A percentile compares a stretch with the other conserved stretches of the same genome.
Conservation (phyloP, 1,284 basidiomycete species). For the Rhodotorula sp. region DNA sequence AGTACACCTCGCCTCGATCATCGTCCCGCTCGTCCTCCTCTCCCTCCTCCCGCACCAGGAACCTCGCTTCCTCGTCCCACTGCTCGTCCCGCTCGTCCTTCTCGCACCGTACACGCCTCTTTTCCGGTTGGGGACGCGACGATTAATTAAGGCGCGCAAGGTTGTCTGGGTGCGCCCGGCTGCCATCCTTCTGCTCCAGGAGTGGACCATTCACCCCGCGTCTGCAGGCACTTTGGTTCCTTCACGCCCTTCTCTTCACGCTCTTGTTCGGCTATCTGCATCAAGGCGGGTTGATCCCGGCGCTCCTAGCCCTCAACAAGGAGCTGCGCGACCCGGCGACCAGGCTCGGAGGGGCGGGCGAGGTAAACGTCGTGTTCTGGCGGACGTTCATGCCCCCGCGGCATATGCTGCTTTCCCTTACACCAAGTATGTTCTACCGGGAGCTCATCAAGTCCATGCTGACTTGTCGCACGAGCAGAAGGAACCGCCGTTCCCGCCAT, state of each 20-base stretch:
- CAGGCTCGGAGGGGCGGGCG: background rate
- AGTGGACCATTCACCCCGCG: background rate
- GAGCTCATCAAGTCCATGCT: background rate
- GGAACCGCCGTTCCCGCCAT: background rate
- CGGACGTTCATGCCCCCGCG: slow-evolving; percentile 43
- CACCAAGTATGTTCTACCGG: background rate
- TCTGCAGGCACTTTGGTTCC: slow-evolving; percentile 30
- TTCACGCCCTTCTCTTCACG: slow-evolving; percentile 28
- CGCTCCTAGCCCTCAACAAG: slow-evolving; percentile 27
- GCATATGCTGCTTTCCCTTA: slow-evolving; percentile 31
- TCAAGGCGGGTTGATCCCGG: slow-evolving; percentile 40
- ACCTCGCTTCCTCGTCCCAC: slow-evolving; percentile 50
- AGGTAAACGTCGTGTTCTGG: slow-evolving; percentile 38
- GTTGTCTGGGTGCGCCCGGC: slow-evolving; percentile 23
- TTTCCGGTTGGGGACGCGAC: background rate
- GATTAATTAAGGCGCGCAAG: background rate
- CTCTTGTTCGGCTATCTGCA: slow-evolving; percentile 39
- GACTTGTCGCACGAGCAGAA: background rate
- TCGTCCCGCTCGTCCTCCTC: slow-evolving; percentile 35
- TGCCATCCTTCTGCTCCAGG: background rate
- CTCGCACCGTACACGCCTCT: slow-evolving; percentile 19
- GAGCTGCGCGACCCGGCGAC: background rate
- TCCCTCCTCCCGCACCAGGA: slow-evolving; percentile 52
- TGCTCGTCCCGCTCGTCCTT: slow-evolving; percentile 45
- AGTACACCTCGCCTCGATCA: slow-evolving; percentile 23